phyloP scores from a whole-genome alignment of 2,329 filamentous ascomycete species.

The Penicillium sp. region DNA sequence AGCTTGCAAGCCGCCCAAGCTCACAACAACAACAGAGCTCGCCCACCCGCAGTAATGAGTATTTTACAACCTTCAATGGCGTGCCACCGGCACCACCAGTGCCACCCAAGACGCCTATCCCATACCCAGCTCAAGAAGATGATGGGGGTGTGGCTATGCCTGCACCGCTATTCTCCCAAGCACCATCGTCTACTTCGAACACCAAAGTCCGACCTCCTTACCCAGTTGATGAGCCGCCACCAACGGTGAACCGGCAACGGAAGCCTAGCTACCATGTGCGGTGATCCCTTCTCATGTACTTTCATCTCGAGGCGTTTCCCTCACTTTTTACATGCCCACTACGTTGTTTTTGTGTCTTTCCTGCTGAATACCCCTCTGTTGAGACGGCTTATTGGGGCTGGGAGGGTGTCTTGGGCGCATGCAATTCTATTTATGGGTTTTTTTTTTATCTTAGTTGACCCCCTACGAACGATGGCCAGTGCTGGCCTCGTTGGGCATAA shows the following conservation, averaged over 20 bases:
- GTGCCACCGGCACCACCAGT: slow-evolving; percentile 69
- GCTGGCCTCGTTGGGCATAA: slow-evolving; percentile 1
- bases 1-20: slow-evolving; percentile 31
- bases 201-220: slow-evolving; percentile 62
- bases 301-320: not conserved
- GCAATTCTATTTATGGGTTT: not conserved
- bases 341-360: slow-evolving; percentile 2
- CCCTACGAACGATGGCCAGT: not conserved
- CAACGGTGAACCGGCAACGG: slow-evolving; percentile 77
- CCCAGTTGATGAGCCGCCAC: slow-evolving; percentile 77
- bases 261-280: slow-evolving; percentile 72
- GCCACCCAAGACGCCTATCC: slow-evolving; percentile 74
- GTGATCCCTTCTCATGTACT: slow-evolving; percentile 30
- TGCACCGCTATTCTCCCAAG: slow-evolving; percentile 36
- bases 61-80: slow-evolving; percentile 23
- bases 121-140: slow-evolving; percentile 44
- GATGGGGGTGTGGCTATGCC: slow-evolving; percentile 36
- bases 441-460: not conserved
- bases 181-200: slow-evolving; percentile 13
- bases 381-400: slow-evolving; percentile 3
- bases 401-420: slow-evolving; percentile 1
- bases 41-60: slow-evolving; percentile 40
- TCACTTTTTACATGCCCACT: not conserved
- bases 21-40: slow-evolving; percentile 31
- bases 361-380: slow-evolving; percentile 10